These are phyloP conservation scores for Epichloe elymi DNA, from an alignment of 2,329 filamentous ascomycete species.

Conservation along the genomic window DNA sequence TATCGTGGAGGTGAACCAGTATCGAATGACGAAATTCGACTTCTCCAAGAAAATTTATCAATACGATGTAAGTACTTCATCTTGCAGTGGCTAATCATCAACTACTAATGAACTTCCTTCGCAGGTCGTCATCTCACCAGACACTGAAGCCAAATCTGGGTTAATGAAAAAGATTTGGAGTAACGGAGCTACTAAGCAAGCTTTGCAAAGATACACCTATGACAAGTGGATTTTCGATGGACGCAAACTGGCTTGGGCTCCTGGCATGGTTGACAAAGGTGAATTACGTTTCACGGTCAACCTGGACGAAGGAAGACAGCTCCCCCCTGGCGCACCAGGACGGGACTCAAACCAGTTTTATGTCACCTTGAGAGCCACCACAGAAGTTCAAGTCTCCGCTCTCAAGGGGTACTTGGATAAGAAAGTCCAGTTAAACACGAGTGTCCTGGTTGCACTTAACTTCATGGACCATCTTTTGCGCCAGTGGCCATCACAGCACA, in stretches of 20 bases:
- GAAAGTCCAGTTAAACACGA: constrained; percentile 45
- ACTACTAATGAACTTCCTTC: not conserved
- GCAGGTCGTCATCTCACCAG: constrained; percentile 53
- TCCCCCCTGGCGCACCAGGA: constrained; percentile 17
- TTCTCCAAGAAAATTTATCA: constrained; percentile 56
- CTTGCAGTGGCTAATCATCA: not conserved
- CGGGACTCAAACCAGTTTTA: constrained; percentile 37
- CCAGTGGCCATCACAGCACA: constrained; percentile 55
- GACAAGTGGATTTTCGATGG: constrained; percentile 64
- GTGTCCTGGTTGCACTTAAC: constrained; percentile 68
- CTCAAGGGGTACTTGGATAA: constrained; percentile 55
- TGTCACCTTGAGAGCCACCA: constrained; percentile 51
- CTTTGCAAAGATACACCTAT: constrained; percentile 33
- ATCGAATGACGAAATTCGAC: constrained; percentile 46
- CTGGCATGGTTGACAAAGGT: constrained; percentile 26
- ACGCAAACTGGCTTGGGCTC: constrained; percentile 69
- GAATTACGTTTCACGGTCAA: constrained; percentile 51
- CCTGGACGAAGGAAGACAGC: constrained; percentile 52
- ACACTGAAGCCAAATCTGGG: constrained; percentile 44
- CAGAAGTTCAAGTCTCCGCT: constrained; percentile 52
- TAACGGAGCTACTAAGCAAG: constrained; percentile 43
- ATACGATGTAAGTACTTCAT: constrained; percentile 57
- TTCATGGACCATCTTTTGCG: constrained; percentile 86
- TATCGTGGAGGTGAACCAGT: constrained; percentile 57
- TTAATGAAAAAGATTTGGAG: constrained; percentile 68